Percentiles rank a stretch among this genome's conserved stretches.
phyloP scores from a whole-genome alignment of 2,329 filamentous ascomycete genomes.

The Fusarium chaquense region DNA sequence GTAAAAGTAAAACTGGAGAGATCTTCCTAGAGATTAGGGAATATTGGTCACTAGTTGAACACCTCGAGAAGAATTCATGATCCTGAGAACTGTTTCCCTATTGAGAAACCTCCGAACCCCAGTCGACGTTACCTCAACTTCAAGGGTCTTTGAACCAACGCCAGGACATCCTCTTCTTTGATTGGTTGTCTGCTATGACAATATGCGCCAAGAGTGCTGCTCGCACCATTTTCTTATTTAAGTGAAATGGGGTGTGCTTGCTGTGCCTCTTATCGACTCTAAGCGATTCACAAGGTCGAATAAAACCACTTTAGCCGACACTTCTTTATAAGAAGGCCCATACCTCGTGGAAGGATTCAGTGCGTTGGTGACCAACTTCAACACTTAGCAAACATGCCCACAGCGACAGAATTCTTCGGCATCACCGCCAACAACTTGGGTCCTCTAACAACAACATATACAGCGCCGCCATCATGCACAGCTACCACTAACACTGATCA shows the following conservation, averaged over 20 bases:
- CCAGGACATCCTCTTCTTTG: too few relatives aligned
- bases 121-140: too few relatives aligned
- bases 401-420: conserved; percentile 9
- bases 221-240: too few relatives aligned
- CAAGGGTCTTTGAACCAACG: too few relatives aligned
- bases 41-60: too few relatives aligned
- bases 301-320: not conserved
- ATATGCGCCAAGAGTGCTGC: too few relatives aligned
- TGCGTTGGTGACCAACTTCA: accelerated
- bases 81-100: too few relatives aligned
- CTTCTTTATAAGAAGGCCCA: not conserved
- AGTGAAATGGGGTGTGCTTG: not conserved
- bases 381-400: not conserved
- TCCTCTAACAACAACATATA: conserved; percentile 3
- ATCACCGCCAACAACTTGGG: not conserved
- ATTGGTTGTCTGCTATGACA: too few relatives aligned
- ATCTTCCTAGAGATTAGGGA: too few relatives aligned
- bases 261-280: not conserved
- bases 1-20: too few relatives aligned
- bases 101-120: too few relatives aligned
- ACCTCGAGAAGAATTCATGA: too few relatives aligned
- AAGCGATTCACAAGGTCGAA: not conserved
- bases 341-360: not conserved
- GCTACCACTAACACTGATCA: not conserved
- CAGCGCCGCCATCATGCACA: not conserved